These are phyloP conservation scores for Pleurotus djamor DNA, from an alignment of 768 basidiomycete genomes.

Conservation along the genomic window DNA sequence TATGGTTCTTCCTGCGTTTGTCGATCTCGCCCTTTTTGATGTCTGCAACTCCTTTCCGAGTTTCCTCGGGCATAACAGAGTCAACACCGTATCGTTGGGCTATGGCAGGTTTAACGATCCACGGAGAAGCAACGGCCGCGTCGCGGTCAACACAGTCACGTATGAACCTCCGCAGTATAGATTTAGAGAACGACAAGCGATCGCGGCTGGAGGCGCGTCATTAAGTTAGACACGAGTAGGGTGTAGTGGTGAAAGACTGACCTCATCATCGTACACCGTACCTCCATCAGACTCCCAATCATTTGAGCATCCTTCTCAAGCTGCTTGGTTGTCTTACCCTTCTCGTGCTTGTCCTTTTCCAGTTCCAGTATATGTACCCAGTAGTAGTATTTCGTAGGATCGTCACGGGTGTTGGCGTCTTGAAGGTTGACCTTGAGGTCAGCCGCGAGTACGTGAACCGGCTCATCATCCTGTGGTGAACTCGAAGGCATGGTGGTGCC, in stretches of 20 bases:
- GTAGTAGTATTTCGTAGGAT: constrained; percentile 83
- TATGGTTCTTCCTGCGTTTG: constrained; percentile 90
- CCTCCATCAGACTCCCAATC: constrained; percentile 80
- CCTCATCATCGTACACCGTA: constrained; percentile 81
- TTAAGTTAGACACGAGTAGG: constrained; percentile 6
- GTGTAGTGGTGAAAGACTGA: constrained; percentile 17
- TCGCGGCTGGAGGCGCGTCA: constrained; percentile 65
- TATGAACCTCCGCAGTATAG: constrained; percentile 94
- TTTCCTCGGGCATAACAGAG: constrained; percentile 83
- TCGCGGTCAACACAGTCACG: constrained; percentile 95
- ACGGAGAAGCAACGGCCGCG: constrained; percentile 89
- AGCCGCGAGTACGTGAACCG: constrained; percentile 69
- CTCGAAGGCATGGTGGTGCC: background rate
- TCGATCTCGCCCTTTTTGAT: constrained; percentile 88
- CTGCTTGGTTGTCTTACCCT: constrained; percentile 54
- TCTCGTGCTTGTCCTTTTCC: constrained; percentile 66
- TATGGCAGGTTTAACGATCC: constrained; percentile 88
- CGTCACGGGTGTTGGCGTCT: constrained; percentile 69
- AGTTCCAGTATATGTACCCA: constrained; percentile 84
- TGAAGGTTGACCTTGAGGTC: constrained; percentile 77
- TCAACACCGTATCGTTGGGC: constrained; percentile 85
- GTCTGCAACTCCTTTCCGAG: constrained; percentile 72
- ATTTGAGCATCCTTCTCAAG: constrained; percentile 55
- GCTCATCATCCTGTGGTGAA: constrained; percentile 36
- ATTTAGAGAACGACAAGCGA: constrained; percentile 93